Base-by-base conservation (phyloP, 2,329 filamentous ascomycete genomes). In the Lojkania enalia region DNA sequence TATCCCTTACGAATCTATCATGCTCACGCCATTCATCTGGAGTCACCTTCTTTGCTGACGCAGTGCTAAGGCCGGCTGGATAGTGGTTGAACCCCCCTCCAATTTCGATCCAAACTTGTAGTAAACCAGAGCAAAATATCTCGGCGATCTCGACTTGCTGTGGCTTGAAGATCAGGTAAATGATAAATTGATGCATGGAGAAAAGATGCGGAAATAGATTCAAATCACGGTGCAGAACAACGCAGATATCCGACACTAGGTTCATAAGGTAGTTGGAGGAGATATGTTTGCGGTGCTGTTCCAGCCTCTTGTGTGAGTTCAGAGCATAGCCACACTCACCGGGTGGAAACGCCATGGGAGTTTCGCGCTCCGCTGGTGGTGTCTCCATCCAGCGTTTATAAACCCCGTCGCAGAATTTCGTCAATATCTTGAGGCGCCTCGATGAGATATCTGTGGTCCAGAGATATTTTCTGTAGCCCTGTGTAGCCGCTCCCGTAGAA, bases 221-320 rank as follows among this genome's bases (percentile, higher is more conserved):
- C 0, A 43, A 31, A 0, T 32, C 31, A 0, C 37, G 21, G 20
- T 57, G 35, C 1, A 63, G 46, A 23, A 60, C 35, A 0, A 48
- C 49, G 20, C 57, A 66, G 1, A 59, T 52, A 18, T 67, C 62
- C 35, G 64, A 58, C 0, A 61, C 50, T 0, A 67, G 56, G 12
- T 66, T 66, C 62, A 66, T 65, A 9, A 64, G 32, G 15, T 60
- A 59, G 30, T 65, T 66, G 2, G 57, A 64, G 0, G 54, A 58
- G 3, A 46, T 38, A 5, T 48, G 58, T 1, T 44, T 19, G 1
- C 62, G 57, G 33, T 67, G 63, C 27, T 64, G 55, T 3, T 47
- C 42, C 0, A 67, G 41, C 0, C 62, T 46, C 1, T n/a, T 15
- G 5, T 53, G 57, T 0, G 60, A 51, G n/a, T 58, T 29, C 4